Evolutionary conservation across 257 asterid species (phyloP), one percentile per base, ranked within the genome.

Genomic region (Linderniella brevidens): DNA sequence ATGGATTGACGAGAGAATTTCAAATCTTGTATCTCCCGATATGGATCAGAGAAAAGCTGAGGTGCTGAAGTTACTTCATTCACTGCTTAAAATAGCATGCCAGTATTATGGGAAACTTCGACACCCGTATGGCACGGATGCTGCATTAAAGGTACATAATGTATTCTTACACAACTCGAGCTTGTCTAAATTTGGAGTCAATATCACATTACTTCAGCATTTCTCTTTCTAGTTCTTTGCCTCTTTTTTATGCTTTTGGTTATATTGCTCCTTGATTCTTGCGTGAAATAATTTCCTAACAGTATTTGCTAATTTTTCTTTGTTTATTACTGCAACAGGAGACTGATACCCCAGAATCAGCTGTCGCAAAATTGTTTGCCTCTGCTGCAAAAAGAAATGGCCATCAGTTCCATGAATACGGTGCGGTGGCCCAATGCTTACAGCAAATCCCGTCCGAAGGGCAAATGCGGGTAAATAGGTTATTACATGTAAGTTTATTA

Each of bases 21-120:
- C 71, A 38, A 76, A 67, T 49, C 62, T 68, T 15, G 74, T 50
- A 49, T 59, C 78, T 58, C 61, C 60, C 35, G 61, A 62, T 59
- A 25, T 58, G 69, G 87, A 76, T 60, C 66, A 65, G 57, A 60
- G 70, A 65, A 84, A 67, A 59, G 69, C 74, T 41, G 83, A 76
- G 57, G 87, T 67, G 52, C 68, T 78, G 75, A 78, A 58, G 73
- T 56, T 84, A 62, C 94, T 88, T 45, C 75, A 84, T 12, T 76
- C 87, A 7, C 62, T 88, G 77, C 76, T 88, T 37, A 88, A 79
- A 70, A 73, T 90, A 58, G 80, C 81, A 37, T 75, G 93, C 58
- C 93, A 76, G 60, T 68, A 74, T 61, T 86, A 85, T 60, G 98
- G 98, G 47, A 85, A 79, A 69, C 78, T 90, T 29, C 80, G 98